Conservation (phyloP, 2,329 filamentous ascomycete species). For the Xylaria sp. region DNA sequence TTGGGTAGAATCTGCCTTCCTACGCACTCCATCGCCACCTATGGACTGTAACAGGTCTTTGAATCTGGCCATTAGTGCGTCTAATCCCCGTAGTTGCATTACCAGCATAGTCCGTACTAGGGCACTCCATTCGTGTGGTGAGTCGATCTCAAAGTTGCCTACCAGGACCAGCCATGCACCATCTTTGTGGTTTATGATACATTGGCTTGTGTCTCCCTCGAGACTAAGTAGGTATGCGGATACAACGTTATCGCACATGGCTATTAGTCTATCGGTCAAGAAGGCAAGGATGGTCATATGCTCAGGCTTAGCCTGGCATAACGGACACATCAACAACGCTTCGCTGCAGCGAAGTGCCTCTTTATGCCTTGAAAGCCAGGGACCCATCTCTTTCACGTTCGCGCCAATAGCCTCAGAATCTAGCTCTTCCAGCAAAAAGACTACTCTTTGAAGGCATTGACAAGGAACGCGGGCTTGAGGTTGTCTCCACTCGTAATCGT, state of each 20-base stretch:
- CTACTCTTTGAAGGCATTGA: slow-evolving; percentile 26
- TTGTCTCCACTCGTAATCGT: slow-evolving; percentile 8
- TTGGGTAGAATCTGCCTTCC: slow-evolving; percentile 22
- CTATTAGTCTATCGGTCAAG: slow-evolving; percentile 24
- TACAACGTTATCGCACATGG: slow-evolving; percentile 26
- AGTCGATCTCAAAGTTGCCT: slow-evolving; percentile 30
- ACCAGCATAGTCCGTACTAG: slow-evolving; percentile 25
- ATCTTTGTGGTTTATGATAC: not conserved
- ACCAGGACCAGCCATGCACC: slow-evolving; percentile 22
- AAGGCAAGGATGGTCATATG: slow-evolving; percentile 28
- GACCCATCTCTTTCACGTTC: slow-evolving; percentile 19
- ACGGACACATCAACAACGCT: slow-evolving; percentile 24
- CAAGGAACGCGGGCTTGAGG: slow-evolving; percentile 16
- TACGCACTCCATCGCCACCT: slow-evolving; percentile 20
- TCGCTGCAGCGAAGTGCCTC: slow-evolving; percentile 32
- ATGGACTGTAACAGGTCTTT: slow-evolving; percentile 15
- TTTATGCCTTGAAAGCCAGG: slow-evolving; percentile 29
- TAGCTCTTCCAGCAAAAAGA: slow-evolving; percentile 28
- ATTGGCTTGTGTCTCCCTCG: not conserved
- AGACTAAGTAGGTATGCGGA: slow-evolving; percentile 20
- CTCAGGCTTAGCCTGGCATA: slow-evolving; percentile 28
- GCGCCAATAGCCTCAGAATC: slow-evolving; percentile 9
- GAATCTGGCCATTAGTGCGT: slow-evolving; percentile 16
- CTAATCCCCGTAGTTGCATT: slow-evolving; percentile 22
- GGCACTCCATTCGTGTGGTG: slow-evolving; percentile 22